Base-by-base conservation (phyloP, 192 early-diverging fungal genomes). In the Cetraspora pellucida region DNA sequence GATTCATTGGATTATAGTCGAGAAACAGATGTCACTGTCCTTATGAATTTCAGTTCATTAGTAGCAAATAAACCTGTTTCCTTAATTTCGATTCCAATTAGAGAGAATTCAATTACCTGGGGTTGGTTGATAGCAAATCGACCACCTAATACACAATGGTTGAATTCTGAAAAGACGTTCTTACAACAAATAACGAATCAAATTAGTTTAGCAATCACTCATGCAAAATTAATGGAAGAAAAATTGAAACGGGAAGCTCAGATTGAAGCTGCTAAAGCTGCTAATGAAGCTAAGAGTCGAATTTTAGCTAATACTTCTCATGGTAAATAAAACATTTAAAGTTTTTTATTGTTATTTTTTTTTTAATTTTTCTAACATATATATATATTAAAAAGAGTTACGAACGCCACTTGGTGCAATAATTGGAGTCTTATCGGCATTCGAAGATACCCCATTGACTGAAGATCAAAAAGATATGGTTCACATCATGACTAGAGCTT, bases 231-330 rank as follows among this genome's bases (percentile, higher is more conserved):
- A 6, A 79, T 80, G 72, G 80, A 84, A 57, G 52, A 81, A 74
- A 84, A 84, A 55, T 80, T 81, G 55, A 79, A 77, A 30, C 74
- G 78, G 27, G 80, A 84, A 31, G 82, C 81, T 16, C 80, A 81
- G 55, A 81, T 84, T 73, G 80, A 84, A 47, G 78, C 82, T 19
- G 79, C 79, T 0, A 79, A 84, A 70, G 83, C 80, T 16, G 83
- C 83, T 1, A 84, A 79, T 61, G 81, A 84, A 61, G 83, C 83
- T 28, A 84, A 84, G 54, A 75, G 77, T 23, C 83, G 81, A 74
- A 84, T 84, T 55, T 57, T 84, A 49, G 83, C 83, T 10, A 84
- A 84, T 45, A 84, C 83, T n/a, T 80, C 78, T 59, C 28, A 84
- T 81, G 31, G 82, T 81, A 74, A 71, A 71, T 78, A 17, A 30